Percentiles rank a stretch among this genome's conserved stretches.
Evolutionary conservation across 331 rosid genomes (phyloP).

Genomic region (Pyrus hybrid): DNA sequence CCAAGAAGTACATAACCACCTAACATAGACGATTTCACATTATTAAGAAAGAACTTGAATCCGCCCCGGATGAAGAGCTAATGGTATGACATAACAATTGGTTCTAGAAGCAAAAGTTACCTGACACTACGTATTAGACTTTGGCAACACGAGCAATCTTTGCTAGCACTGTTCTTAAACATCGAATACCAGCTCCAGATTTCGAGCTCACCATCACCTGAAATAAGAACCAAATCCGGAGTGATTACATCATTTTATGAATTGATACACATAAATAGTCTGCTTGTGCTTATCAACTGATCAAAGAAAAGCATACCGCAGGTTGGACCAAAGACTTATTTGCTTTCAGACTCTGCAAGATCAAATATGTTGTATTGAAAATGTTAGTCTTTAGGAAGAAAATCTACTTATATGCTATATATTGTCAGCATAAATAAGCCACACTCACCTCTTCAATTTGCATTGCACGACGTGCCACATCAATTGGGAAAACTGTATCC

Average conservation of each 20-base stretch:
- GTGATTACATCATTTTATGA: slow-evolving; percentile 1
- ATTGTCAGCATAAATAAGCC: not conserved
- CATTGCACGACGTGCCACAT: slow-evolving; percentile 86
- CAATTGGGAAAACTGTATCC: slow-evolving; percentile 71
- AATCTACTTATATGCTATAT: not conserved
- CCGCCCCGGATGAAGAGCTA: too few species aligned
- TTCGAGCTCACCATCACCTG: slow-evolving; percentile 94
- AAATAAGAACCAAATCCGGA: slow-evolving; percentile 13
- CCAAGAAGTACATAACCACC: not conserved
- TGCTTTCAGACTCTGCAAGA: slow-evolving; percentile 56
- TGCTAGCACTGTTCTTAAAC: slow-evolving; percentile 71
- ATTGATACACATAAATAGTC: not conserved
- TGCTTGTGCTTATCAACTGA: slow-evolving; percentile 1
- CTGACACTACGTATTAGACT: slow-evolving; percentile 18
- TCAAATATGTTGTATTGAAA: not conserved
- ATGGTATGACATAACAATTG: too few species aligned
- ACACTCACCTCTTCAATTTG: slow-evolving; percentile 80
- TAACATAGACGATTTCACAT: too few species aligned
- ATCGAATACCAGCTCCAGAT: slow-evolving; percentile 87
- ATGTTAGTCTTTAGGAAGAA: slow-evolving; percentile 18
- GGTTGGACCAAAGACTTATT: slow-evolving; percentile 74
- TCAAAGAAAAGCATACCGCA: slow-evolving; percentile 39
- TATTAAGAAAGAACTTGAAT: too few species aligned
- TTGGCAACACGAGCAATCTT: slow-evolving; percentile 65
- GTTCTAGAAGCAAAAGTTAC: not conserved